Conservation (phyloP, 345 rosid genomes). For the Melaleuca quinquenervia region DNA sequence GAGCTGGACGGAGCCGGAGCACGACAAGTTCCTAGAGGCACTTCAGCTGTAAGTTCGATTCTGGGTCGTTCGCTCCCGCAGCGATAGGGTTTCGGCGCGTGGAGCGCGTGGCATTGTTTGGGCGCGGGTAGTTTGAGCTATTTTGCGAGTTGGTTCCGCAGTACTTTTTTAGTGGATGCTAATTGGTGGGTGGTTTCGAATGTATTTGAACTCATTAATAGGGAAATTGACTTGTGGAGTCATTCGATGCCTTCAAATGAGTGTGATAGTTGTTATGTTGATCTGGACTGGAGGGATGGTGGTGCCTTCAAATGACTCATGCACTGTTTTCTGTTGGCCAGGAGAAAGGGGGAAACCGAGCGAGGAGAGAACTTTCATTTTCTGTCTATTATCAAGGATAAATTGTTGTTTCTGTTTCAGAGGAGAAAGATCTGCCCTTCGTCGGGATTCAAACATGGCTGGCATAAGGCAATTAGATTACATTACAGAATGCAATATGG, state of each 20-base stretch:
- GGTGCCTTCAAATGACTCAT: neutral
- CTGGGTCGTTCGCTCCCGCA: neutral
- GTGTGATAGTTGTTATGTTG: neutral
- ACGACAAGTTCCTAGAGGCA: conserved; percentile 89
- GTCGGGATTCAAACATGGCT: neutral
- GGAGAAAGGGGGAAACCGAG: neutral
- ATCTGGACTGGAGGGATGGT: neutral
- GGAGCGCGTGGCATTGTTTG: neutral
- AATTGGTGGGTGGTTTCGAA: neutral
- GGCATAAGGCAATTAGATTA: neutral
- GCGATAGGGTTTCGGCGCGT: neutral
- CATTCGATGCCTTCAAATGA: neutral
- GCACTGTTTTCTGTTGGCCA: neutral
- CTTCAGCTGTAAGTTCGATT: conserved; percentile 58
- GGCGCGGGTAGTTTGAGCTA: neutral
- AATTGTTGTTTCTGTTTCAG: neutral
- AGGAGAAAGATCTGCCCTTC: neutral
- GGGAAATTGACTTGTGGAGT: neutral
- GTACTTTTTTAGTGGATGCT: neutral
- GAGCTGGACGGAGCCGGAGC: conserved; percentile 98
- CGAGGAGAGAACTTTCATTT: neutral
- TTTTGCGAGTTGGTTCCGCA: neutral
- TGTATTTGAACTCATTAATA: neutral
- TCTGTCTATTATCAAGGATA: neutral
- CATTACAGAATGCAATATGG: neutral